Base-by-base conservation (phyloP, 148 eudicot species). In the Camellia japonica region DNA sequence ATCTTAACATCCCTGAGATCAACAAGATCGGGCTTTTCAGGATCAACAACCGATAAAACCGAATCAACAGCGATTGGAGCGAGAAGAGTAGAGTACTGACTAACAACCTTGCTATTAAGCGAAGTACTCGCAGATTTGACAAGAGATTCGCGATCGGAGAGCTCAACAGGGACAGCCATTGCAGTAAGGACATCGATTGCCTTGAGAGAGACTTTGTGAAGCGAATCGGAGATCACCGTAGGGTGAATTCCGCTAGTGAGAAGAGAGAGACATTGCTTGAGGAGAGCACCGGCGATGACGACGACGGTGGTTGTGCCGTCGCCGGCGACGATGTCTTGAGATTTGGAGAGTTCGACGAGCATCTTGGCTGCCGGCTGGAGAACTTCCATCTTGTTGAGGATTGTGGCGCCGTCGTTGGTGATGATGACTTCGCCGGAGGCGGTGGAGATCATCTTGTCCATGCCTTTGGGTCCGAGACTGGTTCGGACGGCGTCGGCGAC, bases 381-480 rank as follows among this genome's bases (percentile, higher is more conserved):
- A 23, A 93, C 97, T 10, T 91, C 93, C 98, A 94, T 94, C 66
- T 89, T 90, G 83, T 87, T 86, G 55, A 94, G 88, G 64, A 94
- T 94, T 42, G 98, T 94, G 19, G 98, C 98, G 74, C 98, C 98
- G 63, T 94, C 98, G 80, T 94, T 94, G 80, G 98, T 94, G 81
- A 94, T 94, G 71, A 94, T 92, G 52, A 94, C 98, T 66, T 94
- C 98, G 16, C 98, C 98, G 11, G 89, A 84, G 13, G 95, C 84
- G 10, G 97, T 87, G 46, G 94, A 93, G 77, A 94, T 94, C 98
- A 94, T 94, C 78, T 94, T 94, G 88, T 94, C 98, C 98, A 94
- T 93, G 18, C 98, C 98, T 51, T 91, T 92, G 0, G 98, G 97
- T 0, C 98, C 98, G 3, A 94, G 89, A 13, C 89, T 84, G 5